Conservation (phyloP, 805 yeast genomes). For the Starmerella bombi region DNA sequence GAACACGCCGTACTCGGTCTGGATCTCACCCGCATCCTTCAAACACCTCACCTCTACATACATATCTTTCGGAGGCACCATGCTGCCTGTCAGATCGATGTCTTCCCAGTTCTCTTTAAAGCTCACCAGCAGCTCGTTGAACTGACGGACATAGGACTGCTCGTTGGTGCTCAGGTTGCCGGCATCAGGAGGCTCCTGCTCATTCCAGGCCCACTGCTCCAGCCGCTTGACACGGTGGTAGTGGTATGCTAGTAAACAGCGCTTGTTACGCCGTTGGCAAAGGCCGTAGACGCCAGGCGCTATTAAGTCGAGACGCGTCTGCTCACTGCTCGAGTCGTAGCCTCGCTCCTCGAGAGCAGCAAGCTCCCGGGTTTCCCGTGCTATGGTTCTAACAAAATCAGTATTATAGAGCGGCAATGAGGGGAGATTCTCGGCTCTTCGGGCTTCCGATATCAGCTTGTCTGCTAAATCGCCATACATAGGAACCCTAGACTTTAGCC, state of each 20-base stretch:
- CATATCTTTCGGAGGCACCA: conserved; percentile 81
- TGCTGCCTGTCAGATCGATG: conserved; percentile 73
- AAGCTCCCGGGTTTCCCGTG: conserved; percentile 48
- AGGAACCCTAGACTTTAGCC: too few relatives aligned
- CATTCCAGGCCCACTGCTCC: conserved; percentile 58
- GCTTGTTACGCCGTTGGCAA: conserved; percentile 74
- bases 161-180: conserved; percentile 59
- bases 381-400: conserved; percentile 52
- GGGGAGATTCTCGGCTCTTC: conserved; percentile 55
- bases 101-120: conserved; percentile 71
- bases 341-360: conserved; percentile 30
- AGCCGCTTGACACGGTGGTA: conserved; percentile 53
- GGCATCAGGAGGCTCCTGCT: conserved; percentile 25
- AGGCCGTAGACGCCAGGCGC: conserved; percentile 50
- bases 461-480: conserved; percentile 88
- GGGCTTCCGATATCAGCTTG: conserved; percentile 75
- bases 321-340: not conserved
- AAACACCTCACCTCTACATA: conserved; percentile 89
- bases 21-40: conserved; percentile 92
- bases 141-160: conserved; percentile 59
- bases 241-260: conserved; percentile 80
- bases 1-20: conserved; percentile 89
- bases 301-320: conserved; percentile 25
- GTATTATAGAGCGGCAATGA: conserved; percentile 57
- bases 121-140: conserved; percentile 56